Evolutionary conservation across 2,329 filamentous ascomycete species (phyloP).

Genomic region (Intubia oerlemansii): DNA sequence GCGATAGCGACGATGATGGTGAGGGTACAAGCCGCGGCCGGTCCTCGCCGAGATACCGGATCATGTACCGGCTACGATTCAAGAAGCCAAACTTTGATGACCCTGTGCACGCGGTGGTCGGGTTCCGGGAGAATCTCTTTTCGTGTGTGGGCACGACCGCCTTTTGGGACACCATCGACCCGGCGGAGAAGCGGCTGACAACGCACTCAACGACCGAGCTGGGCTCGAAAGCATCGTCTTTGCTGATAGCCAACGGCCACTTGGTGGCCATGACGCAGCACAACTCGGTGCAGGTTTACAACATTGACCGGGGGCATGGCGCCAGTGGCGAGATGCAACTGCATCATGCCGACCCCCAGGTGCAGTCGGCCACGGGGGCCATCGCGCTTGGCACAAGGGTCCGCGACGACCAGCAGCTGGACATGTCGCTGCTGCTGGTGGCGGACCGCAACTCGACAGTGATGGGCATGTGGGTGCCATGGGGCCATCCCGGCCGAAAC

Average conservation of each 20-base stretch:
- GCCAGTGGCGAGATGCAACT: slow-evolving; percentile 16
- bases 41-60: no score
- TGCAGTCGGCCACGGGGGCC: slow-evolving; percentile 22
- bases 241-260: slow-evolving; percentile 24
- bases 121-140: slow-evolving; percentile 33
- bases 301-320: slow-evolving; percentile 18
- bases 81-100: slow-evolving; percentile 19
- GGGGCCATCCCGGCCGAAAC: slow-evolving; percentile 17
- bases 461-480: slow-evolving; percentile 28
- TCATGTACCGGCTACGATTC: slow-evolving; percentile 33
- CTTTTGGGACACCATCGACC: slow-evolving; percentile 32
- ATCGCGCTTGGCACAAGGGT: slow-evolving; percentile 19
- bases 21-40: not conserved
- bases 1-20: not conserved
- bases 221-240: slow-evolving; percentile 28
- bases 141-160: slow-evolving; percentile 31
- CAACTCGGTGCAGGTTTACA: slow-evolving; percentile 34
- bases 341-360: slow-evolving; percentile 23
- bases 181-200: slow-evolving; percentile 27
- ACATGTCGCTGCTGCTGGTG: slow-evolving; percentile 22
- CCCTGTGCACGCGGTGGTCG: slow-evolving; percentile 33
- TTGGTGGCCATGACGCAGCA: slow-evolving; percentile 28
- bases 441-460: slow-evolving; percentile 25
- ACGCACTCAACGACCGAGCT: slow-evolving; percentile 24
- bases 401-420: slow-evolving; percentile 6